Conservation (phyloP, 805 yeast species). For the Yamadazyma phyllophila region DNA sequence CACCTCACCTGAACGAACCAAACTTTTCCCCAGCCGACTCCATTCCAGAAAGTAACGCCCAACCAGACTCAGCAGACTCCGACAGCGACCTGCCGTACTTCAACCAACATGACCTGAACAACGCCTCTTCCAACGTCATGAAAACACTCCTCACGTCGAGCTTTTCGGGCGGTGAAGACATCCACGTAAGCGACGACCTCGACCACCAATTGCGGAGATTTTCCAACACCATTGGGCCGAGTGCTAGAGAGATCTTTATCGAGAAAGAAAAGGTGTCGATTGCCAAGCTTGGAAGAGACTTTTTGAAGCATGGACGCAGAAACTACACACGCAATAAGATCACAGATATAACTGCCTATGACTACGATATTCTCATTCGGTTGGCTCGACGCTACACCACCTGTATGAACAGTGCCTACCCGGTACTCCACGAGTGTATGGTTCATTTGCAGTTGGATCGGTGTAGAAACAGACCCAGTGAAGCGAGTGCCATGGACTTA, state of each 20-base stretch:
- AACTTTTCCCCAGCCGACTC: not conserved
- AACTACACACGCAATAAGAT: slow-evolving; percentile 9
- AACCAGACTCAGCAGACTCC: not conserved
- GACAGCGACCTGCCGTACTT: slow-evolving; percentile 4
- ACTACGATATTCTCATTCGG: slow-evolving; percentile 8
- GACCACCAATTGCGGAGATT: slow-evolving; percentile 10
- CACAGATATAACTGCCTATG: slow-evolving; percentile 13
- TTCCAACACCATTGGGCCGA: slow-evolving; percentile 2
- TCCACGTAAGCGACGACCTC: slow-evolving; percentile 11
- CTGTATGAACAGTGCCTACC: slow-evolving; percentile 15
- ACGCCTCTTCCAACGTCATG: slow-evolving; percentile 2
- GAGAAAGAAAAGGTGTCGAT: slow-evolving; percentile 13
- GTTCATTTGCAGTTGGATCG: slow-evolving; percentile 10
- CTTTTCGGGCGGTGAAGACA: not conserved
- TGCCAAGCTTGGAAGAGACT: slow-evolving; percentile 13
- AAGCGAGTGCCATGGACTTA: slow-evolving; percentile 8
- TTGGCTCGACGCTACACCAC: slow-evolving; percentile 12
- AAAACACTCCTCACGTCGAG: slow-evolving; percentile 7
- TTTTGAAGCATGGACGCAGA: slow-evolving; percentile 12
- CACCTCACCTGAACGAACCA: not conserved
- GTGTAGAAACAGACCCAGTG: slow-evolving; percentile 8
- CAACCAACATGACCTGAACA: not conserved
- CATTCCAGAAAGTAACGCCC: not conserved
- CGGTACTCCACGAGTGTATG: slow-evolving; percentile 14
- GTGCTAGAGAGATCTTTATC: slow-evolving; percentile 11